Evolutionary conservation across 2,329 filamentous ascomycete species (phyloP).

Genomic region (Arthroderma sp.): DNA sequence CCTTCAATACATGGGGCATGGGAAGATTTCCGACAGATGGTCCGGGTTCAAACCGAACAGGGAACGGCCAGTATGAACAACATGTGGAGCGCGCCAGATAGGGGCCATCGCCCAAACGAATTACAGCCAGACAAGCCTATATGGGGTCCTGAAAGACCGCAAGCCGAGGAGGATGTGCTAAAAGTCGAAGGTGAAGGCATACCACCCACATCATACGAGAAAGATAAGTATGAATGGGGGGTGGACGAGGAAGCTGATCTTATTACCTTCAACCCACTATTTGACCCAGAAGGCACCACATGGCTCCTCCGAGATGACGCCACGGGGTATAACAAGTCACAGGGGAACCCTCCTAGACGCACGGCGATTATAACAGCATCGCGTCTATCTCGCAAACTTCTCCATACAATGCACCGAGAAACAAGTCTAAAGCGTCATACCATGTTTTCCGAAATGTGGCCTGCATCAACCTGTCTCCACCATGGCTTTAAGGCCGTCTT

Average conservation of each 20-base stretch:
- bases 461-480: slow-evolving; percentile 71
- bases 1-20: slow-evolving; percentile 63
- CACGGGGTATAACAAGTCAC: slow-evolving; percentile 62
- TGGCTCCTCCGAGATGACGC: slow-evolving; percentile 76
- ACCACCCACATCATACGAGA: slow-evolving; percentile 59
- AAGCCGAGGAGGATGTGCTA: slow-evolving; percentile 56
- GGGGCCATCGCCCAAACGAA: slow-evolving; percentile 10
- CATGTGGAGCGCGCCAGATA: slow-evolving; percentile 45
- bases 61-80: slow-evolving; percentile 54
- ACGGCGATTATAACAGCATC: slow-evolving; percentile 81
- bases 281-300: slow-evolving; percentile 73
- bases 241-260: slow-evolving; percentile 82
- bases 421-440: slow-evolving; percentile 73
- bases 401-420: slow-evolving; percentile 81
- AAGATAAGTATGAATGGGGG: slow-evolving; percentile 75
- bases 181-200: slow-evolving; percentile 58
- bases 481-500: slow-evolving; percentile 90
- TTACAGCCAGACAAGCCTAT: slow-evolving; percentile 47
- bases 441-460: slow-evolving; percentile 96
- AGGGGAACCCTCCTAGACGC: slow-evolving; percentile 53
- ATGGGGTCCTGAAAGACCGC: slow-evolving; percentile 71
- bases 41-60: slow-evolving; percentile 61
- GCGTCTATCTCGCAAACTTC: slow-evolving; percentile 65
- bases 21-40: slow-evolving; percentile 68
- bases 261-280: slow-evolving; percentile 83